Evolutionary conservation across 1,139 yeast genomes (phyloP).

Genomic region (Geotrichum citri-aurantii): DNA sequence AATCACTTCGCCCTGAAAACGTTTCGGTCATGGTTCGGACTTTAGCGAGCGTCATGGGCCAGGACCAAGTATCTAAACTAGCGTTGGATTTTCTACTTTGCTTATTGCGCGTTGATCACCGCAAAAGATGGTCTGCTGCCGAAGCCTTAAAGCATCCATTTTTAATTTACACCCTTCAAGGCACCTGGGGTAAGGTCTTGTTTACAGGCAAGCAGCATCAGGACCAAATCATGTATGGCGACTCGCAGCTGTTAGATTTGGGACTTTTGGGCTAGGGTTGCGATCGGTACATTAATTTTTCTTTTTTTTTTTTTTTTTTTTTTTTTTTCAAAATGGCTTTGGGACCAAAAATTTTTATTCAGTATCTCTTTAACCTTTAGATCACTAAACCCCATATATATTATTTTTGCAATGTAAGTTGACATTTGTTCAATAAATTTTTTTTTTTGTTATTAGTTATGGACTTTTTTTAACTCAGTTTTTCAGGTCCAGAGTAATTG

Average conservation of each 20-base stretch:
- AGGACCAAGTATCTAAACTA: constrained; percentile 9
- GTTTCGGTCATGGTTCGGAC: constrained; percentile 12
- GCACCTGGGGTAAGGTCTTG: constrained; percentile 21
- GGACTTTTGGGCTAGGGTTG: constrained; percentile 15
- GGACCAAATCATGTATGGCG: constrained; percentile 1
- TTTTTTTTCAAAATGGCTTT: not conserved
- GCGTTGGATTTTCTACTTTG: constrained; percentile 21
- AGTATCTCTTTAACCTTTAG: not conserved
- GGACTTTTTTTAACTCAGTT: not conserved
- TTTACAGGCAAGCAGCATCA: constrained; percentile 1
- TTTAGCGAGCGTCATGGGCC: constrained; percentile 11
- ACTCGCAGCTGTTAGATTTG: constrained; percentile 8
- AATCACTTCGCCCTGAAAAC: constrained; percentile 6
- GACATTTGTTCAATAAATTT: not conserved
- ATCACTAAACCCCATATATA: not conserved
- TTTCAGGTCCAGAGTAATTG: constrained; percentile 80
- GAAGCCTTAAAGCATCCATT: constrained; percentile 61
- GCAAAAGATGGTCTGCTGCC: constrained; percentile 72
- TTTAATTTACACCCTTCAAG: constrained; percentile 20
- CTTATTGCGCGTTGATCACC: constrained; percentile 65
- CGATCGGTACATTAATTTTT: constrained; percentile 7
- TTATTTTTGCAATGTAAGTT: not conserved
- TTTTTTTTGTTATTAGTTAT: not conserved
- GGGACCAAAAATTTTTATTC: not conserved
- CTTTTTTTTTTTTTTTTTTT: constrained; percentile 1